Base-by-base conservation (phyloP, 2,329 filamentous ascomycete genomes). In the Cadophora malorum region DNA sequence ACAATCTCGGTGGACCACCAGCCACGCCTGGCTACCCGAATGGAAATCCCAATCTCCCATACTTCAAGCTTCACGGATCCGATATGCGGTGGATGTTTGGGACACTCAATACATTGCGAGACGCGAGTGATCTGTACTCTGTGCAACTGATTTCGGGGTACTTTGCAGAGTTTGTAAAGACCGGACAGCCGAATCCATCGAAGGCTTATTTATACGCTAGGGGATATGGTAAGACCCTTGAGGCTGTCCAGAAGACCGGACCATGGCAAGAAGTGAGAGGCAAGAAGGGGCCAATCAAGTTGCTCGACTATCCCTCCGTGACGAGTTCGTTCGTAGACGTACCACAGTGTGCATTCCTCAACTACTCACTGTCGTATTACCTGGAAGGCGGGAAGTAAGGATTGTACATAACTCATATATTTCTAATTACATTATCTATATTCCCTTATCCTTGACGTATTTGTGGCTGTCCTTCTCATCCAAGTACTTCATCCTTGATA, bases 61-160 rank as follows among this genome's bases (percentile, higher is more conserved):
- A 86, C 75, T 85, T 85, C 76, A 80, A 81, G 28, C 80, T 84
- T n/a, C 84, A 86, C 68, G 84, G 83, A 12, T 78, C 81, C 0
- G 84, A 86, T 71, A 69, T 80, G 64, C 78, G 76, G 4, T 85
- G 81, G 78, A 77, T 83, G 0, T 84, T 85, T 72, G 83, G 82
- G 0, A 84, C 79, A 38, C 67, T 82, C 67, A 73, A 14, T 71
- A 65, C 77, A 0, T 77, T 84, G 9, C 78, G 84, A 4, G 82
- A 85, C 59, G 74, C 74, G 0, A 75, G 80, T 41, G 84, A 86
- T 71, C 72, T 86, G 35, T 81, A 80, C 65, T 80, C 79, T 0
- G 77, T 79, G 12, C 83, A 85, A 70, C 72, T 85, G 19, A 79
- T 80, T 5, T 79, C 78, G 0, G 80, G 79, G 0, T 85, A 85